Base-by-base conservation (phyloP, 371 early-diverging fungal genomes). In the Mortierella sp. region DNA sequence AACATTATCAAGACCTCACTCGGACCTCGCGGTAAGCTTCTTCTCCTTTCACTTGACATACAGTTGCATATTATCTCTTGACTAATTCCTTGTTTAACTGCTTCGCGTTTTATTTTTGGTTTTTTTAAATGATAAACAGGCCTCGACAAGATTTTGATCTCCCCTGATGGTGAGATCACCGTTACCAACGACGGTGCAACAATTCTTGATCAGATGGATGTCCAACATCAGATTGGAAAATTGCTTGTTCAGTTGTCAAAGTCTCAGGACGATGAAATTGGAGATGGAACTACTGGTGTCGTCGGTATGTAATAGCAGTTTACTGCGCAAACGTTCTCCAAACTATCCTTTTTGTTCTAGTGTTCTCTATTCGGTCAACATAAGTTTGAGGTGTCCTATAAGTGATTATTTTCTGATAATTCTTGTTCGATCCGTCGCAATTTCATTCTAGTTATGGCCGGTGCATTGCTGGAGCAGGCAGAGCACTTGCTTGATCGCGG, bases 111-210 rank as follows among this genome's bases (percentile, higher is more conserved):
- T 22, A 12, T 60, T 45, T 17, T n/a, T 9, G 26, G 8, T 29
- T 22, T 23, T 55, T 34, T 13, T 23, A 31, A 2, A 23, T 40
- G 10, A 42, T 28, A 17, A 37, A 23, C 68, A 95, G 97, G 98
- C 59, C 92, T 99, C 72, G 99, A 99, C 90, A 99, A 99, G 92
- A 99, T 99, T 66, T 87, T 99, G 55, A 96, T 99, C 68, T 98
- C 98, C 32, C 95, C 97, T 64, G 99, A 99, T 87, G 99, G 99
- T 61, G 99, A 99, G 69, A 97, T 99, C 73, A 99, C 97, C 35
- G 95, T 99, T 28, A 99, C 99, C 57, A 99, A 99, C 87, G 99
- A 99, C 83, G 99, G 99, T 56, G 99, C 99, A n/a, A 99, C 99
- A 15, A 99, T 99, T 84, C 88, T 99, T 69, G 89, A 92, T 82